phyloP scores from a whole-genome alignment of 805 yeast genomes.

The Candida maesae region DNA sequence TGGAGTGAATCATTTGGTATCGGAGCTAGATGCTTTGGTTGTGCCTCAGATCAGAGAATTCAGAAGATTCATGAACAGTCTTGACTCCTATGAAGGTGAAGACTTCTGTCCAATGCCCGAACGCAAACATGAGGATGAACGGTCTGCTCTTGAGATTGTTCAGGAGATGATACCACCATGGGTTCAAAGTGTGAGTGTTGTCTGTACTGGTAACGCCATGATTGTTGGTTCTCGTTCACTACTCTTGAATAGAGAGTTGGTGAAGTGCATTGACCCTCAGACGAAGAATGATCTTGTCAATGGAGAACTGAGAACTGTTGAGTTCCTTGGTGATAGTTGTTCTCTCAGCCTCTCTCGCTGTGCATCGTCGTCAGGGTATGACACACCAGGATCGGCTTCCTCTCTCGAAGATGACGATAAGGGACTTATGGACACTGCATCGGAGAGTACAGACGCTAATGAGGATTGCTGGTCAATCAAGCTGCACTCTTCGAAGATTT shows the following conservation, averaged over 20 bases:
- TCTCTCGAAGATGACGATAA: conserved; percentile 33
- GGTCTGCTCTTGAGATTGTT: conserved; percentile 11
- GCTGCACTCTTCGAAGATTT: conserved; percentile 12
- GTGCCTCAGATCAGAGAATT: conserved; percentile 13
- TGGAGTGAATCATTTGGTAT: conserved; percentile 27
- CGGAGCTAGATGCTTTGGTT: conserved; percentile 18
- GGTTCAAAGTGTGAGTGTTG: conserved; percentile 13
- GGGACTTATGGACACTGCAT: conserved; percentile 23
- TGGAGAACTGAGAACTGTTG: conserved; percentile 35
- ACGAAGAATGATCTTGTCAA: conserved; percentile 37
- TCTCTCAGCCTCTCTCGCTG: conserved; percentile 1
- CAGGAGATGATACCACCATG: conserved; percentile 24
- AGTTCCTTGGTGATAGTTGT: conserved; percentile 24
- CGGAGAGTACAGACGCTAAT: conserved; percentile 13
- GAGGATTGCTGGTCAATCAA: conserved; percentile 14
- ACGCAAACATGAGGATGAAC: conserved; percentile 3
- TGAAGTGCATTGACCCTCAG: conserved; percentile 31
- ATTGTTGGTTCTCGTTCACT: conserved; percentile 41
- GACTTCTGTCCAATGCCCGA: neutral
- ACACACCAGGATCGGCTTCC: conserved; percentile 25
- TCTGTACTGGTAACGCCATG: conserved; percentile 20
- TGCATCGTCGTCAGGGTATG: neutral
- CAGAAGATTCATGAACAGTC: conserved; percentile 10
- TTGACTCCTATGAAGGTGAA: neutral
- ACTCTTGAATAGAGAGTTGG: conserved; percentile 37